These are phyloP conservation scores for Colletotrichum coccodes DNA, from an alignment of 2,329 filamentous ascomycete species.

Conservation along the genomic window DNA sequence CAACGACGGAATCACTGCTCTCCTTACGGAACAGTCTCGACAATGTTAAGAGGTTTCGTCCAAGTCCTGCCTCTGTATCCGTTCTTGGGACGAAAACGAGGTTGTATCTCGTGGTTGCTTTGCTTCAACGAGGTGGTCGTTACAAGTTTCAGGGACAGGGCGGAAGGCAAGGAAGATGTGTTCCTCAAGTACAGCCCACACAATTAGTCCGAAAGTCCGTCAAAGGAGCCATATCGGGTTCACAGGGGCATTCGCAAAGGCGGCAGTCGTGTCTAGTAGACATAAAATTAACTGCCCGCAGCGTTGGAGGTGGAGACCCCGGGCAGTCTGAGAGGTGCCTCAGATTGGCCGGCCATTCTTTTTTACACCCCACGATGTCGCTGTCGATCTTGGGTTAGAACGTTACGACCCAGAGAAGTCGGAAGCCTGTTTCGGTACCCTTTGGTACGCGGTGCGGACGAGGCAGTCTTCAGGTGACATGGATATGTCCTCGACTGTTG, in stretches of 20 bases:
- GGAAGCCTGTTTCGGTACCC: constrained; percentile 19
- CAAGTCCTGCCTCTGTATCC: not conserved
- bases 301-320: constrained; percentile 40
- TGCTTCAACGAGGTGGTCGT: constrained; percentile 1
- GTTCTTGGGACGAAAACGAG: not conserved
- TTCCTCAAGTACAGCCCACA: constrained; percentile 13
- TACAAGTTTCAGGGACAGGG: constrained; percentile 6
- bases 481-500: constrained; percentile 29
- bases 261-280: constrained; percentile 40
- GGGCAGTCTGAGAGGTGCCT: constrained; percentile 37
- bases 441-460: constrained; percentile 26
- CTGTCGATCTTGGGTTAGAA: constrained; percentile 43
- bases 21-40: not conserved
- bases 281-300: constrained; percentile 42
- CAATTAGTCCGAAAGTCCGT: constrained; percentile 2
- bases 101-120: not conserved
- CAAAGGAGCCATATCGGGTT: constrained; percentile 23
- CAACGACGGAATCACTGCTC: not conserved
- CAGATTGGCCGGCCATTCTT: constrained; percentile 41
- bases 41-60: not conserved
- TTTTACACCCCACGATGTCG: constrained; percentile 46
- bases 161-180: constrained; percentile 5
- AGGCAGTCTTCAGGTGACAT: constrained; percentile 30
- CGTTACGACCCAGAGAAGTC: constrained; percentile 13
- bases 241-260: constrained; percentile 27